A percentile compares a stretch with the other conserved stretches of the same genome.
phyloP scores from a whole-genome alignment of 352 stramenopile genomes.

The Globisporangium canariense region DNA sequence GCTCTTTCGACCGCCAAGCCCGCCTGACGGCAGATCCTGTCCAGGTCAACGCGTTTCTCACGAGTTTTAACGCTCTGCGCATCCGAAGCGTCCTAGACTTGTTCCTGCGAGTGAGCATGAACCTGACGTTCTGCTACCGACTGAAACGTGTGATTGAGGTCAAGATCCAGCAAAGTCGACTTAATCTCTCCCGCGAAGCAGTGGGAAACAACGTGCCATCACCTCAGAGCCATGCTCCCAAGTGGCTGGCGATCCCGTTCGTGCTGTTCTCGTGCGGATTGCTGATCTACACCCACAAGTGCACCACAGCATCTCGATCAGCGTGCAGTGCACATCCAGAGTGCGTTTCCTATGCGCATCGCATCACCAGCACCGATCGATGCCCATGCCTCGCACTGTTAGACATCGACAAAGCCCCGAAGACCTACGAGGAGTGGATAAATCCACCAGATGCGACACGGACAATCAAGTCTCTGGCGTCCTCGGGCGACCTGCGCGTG shows the following conservation, averaged over 20 bases:
- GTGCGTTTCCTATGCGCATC: constrained; percentile 28
- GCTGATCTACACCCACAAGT: constrained; percentile 10
- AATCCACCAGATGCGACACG: constrained; percentile 25
- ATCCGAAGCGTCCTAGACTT: constrained; percentile 24
- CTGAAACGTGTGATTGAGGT: constrained; percentile 30
- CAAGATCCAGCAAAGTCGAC: neutral
- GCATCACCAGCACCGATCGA: neutral
- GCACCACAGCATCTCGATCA: constrained; percentile 6
- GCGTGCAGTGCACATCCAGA: constrained; percentile 17
- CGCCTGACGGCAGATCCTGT: constrained; percentile 25
- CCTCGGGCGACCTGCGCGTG: constrained; percentile 28
- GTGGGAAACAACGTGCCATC: neutral
- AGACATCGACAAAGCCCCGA: constrained; percentile 28
- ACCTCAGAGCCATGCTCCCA: constrained; percentile 12
- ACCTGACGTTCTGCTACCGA: constrained; percentile 32
- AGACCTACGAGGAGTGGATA: constrained; percentile 31
- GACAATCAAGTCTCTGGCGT: constrained; percentile 18
- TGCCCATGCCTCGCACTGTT: constrained; percentile 36
- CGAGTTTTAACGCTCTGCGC: constrained; percentile 29
- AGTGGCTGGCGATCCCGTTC: constrained; percentile 11
- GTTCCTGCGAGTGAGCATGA: constrained; percentile 31
- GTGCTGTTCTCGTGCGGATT: constrained; percentile 11
- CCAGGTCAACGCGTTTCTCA: constrained; percentile 26
- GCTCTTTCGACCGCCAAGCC: constrained; percentile 26
- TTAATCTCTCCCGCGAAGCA: neutral